These are phyloP conservation scores for Pterocarpus macrocarpus DNA, from an alignment of 306 rosid species.

Conservation along the genomic window DNA sequence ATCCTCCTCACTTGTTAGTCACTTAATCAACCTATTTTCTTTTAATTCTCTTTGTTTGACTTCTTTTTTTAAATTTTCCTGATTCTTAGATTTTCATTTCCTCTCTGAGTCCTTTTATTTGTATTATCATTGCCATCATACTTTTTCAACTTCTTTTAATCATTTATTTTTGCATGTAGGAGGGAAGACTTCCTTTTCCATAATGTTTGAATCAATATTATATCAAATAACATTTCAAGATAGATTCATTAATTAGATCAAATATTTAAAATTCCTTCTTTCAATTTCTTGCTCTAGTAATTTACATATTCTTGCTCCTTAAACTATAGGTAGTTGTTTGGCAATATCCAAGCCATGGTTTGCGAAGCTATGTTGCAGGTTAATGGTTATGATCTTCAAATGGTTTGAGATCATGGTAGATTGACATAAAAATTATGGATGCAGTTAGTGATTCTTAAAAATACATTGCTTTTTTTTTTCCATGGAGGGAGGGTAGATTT, in stretches of 20 bases:
- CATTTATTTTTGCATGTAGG: conserved; percentile 3
- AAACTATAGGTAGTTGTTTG: conserved; percentile 50
- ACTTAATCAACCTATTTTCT: conserved; percentile 22
- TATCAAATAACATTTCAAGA: conserved; percentile 32
- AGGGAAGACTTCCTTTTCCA: background rate
- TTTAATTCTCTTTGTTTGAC: background rate
- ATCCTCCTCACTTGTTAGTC: conserved; percentile 6
- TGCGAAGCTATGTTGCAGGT: conserved; percentile 61
- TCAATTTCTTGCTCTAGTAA: background rate
- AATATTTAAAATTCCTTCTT: conserved; percentile 4
- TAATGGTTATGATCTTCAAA: conserved; percentile 55
- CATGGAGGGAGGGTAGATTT: conserved; percentile 32
- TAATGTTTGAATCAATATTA: conserved; percentile 20
- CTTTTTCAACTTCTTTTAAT: background rate
- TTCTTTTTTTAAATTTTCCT: background rate
- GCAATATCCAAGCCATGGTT: conserved; percentile 50
- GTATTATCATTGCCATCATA: background rate
- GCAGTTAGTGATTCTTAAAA: conserved; percentile 50
- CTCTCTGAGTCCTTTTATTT: background rate
- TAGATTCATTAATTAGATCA: conserved; percentile 26
- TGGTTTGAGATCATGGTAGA: conserved; percentile 59
- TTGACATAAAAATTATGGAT: conserved; percentile 48
- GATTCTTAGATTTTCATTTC: conserved; percentile 17
- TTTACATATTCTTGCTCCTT: conserved; percentile 59
- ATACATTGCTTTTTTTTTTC: background rate